Conservation (phyloP, 108 stramenopile species). For the Phaeodactylum tricornutum region DNA sequence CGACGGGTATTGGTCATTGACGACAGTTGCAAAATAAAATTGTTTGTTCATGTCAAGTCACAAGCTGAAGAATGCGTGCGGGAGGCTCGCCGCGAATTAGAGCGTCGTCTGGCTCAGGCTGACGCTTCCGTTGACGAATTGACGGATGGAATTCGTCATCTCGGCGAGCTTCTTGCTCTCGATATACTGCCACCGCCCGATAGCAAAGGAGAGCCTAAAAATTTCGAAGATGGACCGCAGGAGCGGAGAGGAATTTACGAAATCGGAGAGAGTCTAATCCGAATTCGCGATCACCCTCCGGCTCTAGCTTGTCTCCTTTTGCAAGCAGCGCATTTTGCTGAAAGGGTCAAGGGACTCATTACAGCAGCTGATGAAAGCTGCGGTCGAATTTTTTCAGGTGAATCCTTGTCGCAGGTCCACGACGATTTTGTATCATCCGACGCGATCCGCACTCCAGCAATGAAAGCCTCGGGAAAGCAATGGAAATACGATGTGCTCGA, state of each 20-base stretch:
- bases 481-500: conserved; percentile 86
- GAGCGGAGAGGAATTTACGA: conserved; percentile 7
- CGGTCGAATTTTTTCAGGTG: conserved; percentile 53
- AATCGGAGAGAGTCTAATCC: conserved; percentile 55
- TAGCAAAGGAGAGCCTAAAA: conserved; percentile 13
- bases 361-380: conserved; percentile 41
- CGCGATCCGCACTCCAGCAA: not conserved
- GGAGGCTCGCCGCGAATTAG: conserved; percentile 69
- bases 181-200: conserved; percentile 30
- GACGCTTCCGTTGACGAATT: conserved; percentile 46
- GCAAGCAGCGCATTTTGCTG: conserved; percentile 69
- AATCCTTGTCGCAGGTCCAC: conserved; percentile 25
- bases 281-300: conserved; percentile 66
- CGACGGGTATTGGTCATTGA: conserved; percentile 77
- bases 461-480: conserved; percentile 41
- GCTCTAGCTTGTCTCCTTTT: conserved; percentile 70
- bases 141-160: conserved; percentile 73
- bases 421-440: conserved; percentile 4
- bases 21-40: conserved; percentile 59
- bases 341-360: conserved; percentile 49
- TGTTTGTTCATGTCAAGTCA: conserved; percentile 62
- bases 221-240: conserved; percentile 5
- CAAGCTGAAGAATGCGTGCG: conserved; percentile 75
- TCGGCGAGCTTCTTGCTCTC: conserved; percentile 69
- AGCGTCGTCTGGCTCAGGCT: conserved; percentile 65